Evolutionary conservation across 495 filamentous ascomycete genomes (phyloP).

Genomic region (Cairneyella variabilis): DNA sequence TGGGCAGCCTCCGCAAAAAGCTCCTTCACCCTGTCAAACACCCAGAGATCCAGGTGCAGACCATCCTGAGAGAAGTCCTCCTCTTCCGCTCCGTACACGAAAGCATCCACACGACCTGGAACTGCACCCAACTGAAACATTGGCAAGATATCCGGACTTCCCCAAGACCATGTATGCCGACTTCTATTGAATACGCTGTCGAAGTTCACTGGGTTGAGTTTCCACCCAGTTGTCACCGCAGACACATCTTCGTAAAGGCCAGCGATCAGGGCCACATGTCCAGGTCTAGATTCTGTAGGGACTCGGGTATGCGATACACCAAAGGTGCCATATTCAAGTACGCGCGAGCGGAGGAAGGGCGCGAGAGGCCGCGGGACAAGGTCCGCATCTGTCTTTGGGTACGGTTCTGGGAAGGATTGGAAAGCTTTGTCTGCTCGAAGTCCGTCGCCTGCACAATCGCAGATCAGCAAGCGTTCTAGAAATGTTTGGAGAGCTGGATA

Average conservation of each 20-base stretch:
- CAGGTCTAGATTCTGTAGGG: constrained; percentile 94
- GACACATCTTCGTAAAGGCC: constrained; percentile 98
- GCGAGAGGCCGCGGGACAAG: constrained; percentile 68
- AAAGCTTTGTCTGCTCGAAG: constrained; percentile 98
- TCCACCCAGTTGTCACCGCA: constrained; percentile 96
- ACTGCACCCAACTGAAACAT: constrained; percentile 96
- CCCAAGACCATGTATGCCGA: constrained; percentile 98
- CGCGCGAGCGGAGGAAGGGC: constrained; percentile 89
- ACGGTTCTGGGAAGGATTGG: constrained; percentile 88
- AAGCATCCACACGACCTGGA: constrained; percentile 80
- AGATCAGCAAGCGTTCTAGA: constrained; percentile 2
- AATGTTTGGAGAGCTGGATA: background rate
- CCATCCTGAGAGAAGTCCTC: constrained; percentile 90
- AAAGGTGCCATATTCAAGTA: constrained; percentile 90
- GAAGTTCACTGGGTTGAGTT: constrained; percentile 96
- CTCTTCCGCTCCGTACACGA: constrained; percentile 74
- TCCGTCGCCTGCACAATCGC: constrained; percentile 63
- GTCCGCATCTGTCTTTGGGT: constrained; percentile 57
- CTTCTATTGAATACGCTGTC: constrained; percentile 98
- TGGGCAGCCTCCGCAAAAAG: constrained; percentile 75
- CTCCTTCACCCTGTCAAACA: constrained; percentile 88
- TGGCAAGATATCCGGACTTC: constrained; percentile 92
- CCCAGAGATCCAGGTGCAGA: constrained; percentile 81
- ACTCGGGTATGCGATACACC: constrained; percentile 97
- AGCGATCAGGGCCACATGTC: constrained; percentile 96